Base-by-base conservation (phyloP, 805 yeast species). In the Vanderwaltozyma yarrowii region DNA sequence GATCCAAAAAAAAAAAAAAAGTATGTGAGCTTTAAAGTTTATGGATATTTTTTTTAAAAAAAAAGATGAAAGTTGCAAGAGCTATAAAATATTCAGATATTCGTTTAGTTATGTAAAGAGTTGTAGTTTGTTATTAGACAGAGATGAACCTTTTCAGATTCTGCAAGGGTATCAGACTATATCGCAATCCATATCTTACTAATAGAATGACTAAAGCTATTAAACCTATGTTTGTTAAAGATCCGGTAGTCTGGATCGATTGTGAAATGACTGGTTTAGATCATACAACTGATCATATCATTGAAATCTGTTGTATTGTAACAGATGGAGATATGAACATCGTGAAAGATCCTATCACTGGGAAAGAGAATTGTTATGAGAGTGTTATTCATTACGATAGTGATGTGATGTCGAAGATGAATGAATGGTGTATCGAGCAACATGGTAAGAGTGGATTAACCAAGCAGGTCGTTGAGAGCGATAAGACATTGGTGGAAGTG, bases 191-290 rank as follows among this genome's bases (percentile, higher is more conserved):
- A 10, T 27, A 27, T 27, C 5, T 27, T 8, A 14, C 4, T 5
- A 27, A 27, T n/a, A n/a, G n/a, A n/a, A n/a, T n/a, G n/a, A n/a
- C n/a, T n/a, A n/a, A n/a, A n/a, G n/a, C n/a, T n/a, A n/a, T n/a
- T n/a, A n/a, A n/a, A n/a, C n/a, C n/a, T n/a, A n/a, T n/a, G n/a
- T n/a, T 3, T 15, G 27, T 38, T 13, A 20, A 18, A n/a, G 16
- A 61, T 33, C 72, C 73, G 6, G 67, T 89, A 15, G 94, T 92
- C 4, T 92, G 98, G 98, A 71, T 92, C 14, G 98, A 92, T 62
- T 92, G 97, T 61, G 98, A 92, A 58, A 92, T 92, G 98, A 92
- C 99, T 0, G 99, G 99, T 0, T 64, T 92, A 29, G 81, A 89
- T 49, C 76, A 78, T n/a, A 59, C 63, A 34, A 67, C 70, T n/a